Evolutionary conservation across 768 basidiomycete genomes (phyloP), one percentile per base, ranked within the genome.

Genomic region (Artomyces pyxidatus): DNA sequence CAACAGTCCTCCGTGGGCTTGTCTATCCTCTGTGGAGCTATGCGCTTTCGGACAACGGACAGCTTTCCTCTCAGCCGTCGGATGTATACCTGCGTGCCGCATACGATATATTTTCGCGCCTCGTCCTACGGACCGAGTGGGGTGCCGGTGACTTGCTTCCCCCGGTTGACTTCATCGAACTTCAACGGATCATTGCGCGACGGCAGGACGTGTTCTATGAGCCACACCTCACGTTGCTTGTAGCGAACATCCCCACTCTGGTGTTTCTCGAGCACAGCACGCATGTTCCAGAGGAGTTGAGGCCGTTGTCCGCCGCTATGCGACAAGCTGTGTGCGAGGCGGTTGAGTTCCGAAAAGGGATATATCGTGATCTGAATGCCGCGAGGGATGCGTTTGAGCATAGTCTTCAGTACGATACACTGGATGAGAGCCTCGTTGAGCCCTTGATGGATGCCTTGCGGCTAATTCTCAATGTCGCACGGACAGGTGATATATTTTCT

Each of bases 21-120:
- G 75, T 88, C n/a, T 89, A 87, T 61, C 86, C 85, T 17, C 78
- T 81, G 4, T 92, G 88, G 88, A 68, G 72, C 43, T 66, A 75
- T 19, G 76, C 69, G 37, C 58, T 62, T 0, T 59, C 58, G 21
- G 66, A 69, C 32, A 70, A 74, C 47, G 66, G 66, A 0, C n/a
- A 39, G 8, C 22, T 23, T 7, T 17, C 37, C 19, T 23, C 21
- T 10, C 63, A 68, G 22, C 58, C 71, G n/a, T 62, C 74, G 3
- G 68, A 74, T 38, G 69, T 71, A 3, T 79, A 81, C 47, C 66
- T 91, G 25, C 69, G 68, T 30, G 77, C 83, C 6, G 80, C 82
- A 19, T 88, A 85, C 54, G 65, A 66, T 8, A 65, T 90, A 22
- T 85, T 81, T 50, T 72, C 74, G 41, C 71, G 68, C 16, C 65